phyloP scores from a whole-genome alignment of 345 rosid genomes.

The Excoecaria agallocha region DNA sequence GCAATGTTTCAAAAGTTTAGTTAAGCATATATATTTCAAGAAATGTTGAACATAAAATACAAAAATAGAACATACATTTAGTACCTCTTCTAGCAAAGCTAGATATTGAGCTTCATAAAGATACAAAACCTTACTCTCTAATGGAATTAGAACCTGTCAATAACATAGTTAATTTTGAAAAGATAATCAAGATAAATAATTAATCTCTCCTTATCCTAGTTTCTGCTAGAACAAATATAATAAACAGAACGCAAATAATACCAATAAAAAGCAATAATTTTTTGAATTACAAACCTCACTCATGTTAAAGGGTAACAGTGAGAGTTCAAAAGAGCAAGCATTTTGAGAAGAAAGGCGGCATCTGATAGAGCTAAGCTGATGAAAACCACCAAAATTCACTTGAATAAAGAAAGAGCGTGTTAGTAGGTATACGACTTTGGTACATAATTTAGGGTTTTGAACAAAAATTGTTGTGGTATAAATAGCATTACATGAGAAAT shows the following conservation, averaged over 20 bases:
- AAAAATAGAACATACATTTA: background rate
- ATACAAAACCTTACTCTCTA: slow-evolving; percentile 72
- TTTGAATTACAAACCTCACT: too few relatives aligned
- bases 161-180: background rate
- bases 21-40: too few relatives aligned
- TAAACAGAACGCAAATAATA: too few relatives aligned
- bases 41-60: background rate
- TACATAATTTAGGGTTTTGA: background rate
- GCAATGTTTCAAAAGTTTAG: too few relatives aligned
- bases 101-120: slow-evolving; percentile 73
- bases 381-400: background rate
- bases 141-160: slow-evolving; percentile 71
- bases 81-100: slow-evolving; percentile 72
- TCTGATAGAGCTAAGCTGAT: background rate
- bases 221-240: too few relatives aligned
- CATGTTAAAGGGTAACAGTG: too few relatives aligned
- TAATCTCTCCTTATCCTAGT: background rate
- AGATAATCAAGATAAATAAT: slow-evolving; percentile 7
- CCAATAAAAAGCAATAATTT: too few relatives aligned
- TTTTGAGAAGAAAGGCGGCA: background rate
- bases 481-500: background rate
- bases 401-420: background rate
- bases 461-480: background rate
- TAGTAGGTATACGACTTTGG: background rate
- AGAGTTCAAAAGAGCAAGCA: slow-evolving; percentile 7